Conservation (phyloP, 139 green algal genomes). For the Tetraselmis striata region DNA sequence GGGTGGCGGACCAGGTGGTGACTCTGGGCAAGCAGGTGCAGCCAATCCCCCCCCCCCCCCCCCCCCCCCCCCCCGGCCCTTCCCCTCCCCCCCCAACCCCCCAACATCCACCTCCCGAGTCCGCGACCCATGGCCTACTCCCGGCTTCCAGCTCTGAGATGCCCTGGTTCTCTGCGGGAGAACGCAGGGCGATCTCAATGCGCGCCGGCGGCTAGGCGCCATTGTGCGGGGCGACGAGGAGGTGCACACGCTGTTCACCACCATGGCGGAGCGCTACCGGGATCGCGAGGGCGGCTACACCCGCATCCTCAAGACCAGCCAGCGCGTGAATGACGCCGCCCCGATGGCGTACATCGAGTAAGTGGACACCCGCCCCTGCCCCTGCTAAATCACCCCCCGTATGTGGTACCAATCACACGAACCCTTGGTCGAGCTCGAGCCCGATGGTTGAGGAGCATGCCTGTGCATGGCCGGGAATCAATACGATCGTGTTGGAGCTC, state of each 20-base stretch:
- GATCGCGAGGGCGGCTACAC: constrained; percentile 85
- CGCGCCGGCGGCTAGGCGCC: constrained; percentile 40
- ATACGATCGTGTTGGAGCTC: background rate
- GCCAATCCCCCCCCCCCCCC: too few relatives aligned
- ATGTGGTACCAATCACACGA: background rate
- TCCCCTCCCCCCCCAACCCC: too few relatives aligned
- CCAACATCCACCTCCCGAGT: too few relatives aligned
- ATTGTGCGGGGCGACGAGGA: constrained; percentile 67
- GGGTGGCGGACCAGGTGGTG: constrained; percentile 72
- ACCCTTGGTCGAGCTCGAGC: background rate
- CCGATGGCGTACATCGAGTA: constrained; percentile 88
- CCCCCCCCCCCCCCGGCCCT: too few relatives aligned
- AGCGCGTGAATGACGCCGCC: constrained; percentile 63
- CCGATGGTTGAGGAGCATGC: background rate
- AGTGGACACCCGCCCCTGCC: constrained; percentile 7
- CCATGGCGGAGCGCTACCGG: constrained; percentile 76
- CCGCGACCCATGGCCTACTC: too few relatives aligned
- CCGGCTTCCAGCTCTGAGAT: too few relatives aligned
- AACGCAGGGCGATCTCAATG: constrained; percentile 55
- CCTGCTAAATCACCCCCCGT: background rate
- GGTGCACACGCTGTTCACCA: constrained; percentile 82
- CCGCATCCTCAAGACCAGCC: constrained; percentile 60
- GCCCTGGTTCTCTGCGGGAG: too few relatives aligned
- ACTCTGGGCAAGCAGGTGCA: constrained; percentile 74
- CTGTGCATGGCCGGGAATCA: background rate